Base-by-base conservation (phyloP, 495 filamentous ascomycete genomes). In the Penicillium diatomitis region DNA sequence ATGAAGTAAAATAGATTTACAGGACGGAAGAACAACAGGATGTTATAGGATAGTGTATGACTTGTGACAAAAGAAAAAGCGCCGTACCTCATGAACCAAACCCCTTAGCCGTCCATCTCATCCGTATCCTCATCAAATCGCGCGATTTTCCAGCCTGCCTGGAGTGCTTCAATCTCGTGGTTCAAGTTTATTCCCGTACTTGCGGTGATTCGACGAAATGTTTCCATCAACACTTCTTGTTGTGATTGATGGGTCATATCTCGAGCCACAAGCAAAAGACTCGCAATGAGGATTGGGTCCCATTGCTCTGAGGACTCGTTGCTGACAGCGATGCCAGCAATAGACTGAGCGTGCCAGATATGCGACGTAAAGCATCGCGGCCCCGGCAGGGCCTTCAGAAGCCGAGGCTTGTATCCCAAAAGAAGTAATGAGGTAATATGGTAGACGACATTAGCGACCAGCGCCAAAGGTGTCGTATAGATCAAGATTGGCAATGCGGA, bases 211-310 rank as follows among this genome's bases (percentile, higher is more conserved):
- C 34, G 52, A 12, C 31, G 12, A 3, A 62, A 38, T 28, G 47
- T 35, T 2, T 52, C 53, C 20, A 60, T 27, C 5, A 62, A 27
- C 3, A 57, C 57, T 1, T 28, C 3, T 31, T 62, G 60, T 29
- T 62, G 60, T 8, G 60, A 60, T 31, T 60, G 53, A 10, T 62
- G 60, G 0, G 60, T 57, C 60, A 62, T 62, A 10, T 62, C 57
- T 11, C 43, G 47, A 3, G 57, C 56, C 33, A 62, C 55, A 0
- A 44, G 28, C 30, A 62, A 44, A 12, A 62, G 46, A 33, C 60
- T 50, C 0, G 54, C 51, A n/a, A 62, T 46, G 0, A 62, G 32
- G 8, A 62, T 50, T 5, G 60, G 60, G 20, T 62, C 60, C 54
- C 57, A 62, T 41, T 62, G 60, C 33, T 62, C 56, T 0, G 57